Percentiles rank a stretch among this genome's conserved stretches.
phyloP scores from a whole-genome alignment of 2,329 filamentous ascomycete genomes.

The Thermothelomyces thermophilus region DNA sequence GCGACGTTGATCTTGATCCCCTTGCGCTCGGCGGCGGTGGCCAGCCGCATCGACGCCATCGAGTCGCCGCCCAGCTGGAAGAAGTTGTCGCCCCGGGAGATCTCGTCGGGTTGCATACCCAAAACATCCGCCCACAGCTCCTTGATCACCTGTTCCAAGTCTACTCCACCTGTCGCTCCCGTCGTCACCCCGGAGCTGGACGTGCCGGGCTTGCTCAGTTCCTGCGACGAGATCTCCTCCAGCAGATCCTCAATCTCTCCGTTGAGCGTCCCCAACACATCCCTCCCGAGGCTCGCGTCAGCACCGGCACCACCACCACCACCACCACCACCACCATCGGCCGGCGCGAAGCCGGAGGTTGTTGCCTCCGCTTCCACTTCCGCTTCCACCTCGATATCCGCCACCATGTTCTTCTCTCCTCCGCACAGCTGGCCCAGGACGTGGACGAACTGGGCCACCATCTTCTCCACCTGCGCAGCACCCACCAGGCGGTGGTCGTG shows the following conservation, averaged over 20 bases:
- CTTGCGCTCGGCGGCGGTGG: constrained; percentile 35
- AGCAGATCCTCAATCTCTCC: constrained; percentile 4
- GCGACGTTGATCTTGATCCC: constrained; percentile 35
- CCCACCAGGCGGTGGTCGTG: constrained; percentile 6
- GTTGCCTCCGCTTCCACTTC: neutral
- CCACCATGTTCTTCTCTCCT: neutral
- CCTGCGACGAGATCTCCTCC: constrained; percentile 9
- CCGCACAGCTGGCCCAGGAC: constrained; percentile 6
- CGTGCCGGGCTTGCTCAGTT: constrained; percentile 6
- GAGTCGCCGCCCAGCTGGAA: constrained; percentile 45
- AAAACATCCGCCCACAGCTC: constrained; percentile 8
- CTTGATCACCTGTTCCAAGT: constrained; percentile 29
- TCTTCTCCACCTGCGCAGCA: constrained; percentile 3
- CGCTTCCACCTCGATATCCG: constrained; percentile 1
- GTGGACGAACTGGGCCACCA: constrained; percentile 5
- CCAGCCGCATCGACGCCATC: constrained; percentile 43
- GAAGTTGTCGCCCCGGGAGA: constrained; percentile 36
- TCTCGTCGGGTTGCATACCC: constrained; percentile 16
- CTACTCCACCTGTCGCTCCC: constrained; percentile 17
- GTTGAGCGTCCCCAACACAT: constrained; percentile 5
- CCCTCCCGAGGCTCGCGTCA: neutral
- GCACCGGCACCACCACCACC: neutral
- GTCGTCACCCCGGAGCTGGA: constrained; percentile 18
- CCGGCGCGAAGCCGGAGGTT: neutral
- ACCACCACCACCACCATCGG: neutral